Conservation (phyloP, 1,284 basidiomycete species). For the Leccinum griseonigrum region DNA sequence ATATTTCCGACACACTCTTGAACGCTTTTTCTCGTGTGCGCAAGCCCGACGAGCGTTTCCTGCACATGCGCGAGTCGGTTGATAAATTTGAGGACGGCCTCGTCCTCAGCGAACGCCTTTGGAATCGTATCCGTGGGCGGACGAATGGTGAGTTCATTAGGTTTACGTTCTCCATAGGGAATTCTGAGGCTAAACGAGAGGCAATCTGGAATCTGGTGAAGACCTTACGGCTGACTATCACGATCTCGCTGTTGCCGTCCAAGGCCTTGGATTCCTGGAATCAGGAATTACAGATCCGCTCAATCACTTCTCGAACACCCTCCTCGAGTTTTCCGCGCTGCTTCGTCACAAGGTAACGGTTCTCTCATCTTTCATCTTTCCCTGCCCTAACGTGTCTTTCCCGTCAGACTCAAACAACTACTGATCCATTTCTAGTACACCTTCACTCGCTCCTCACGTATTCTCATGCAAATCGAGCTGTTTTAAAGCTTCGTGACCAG, state of each 20-base stretch:
- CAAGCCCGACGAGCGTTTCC: constrained; percentile 95
- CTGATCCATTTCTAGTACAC: constrained; percentile 86
- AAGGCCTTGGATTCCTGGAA: constrained; percentile 96
- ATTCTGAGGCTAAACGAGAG: constrained; percentile 81
- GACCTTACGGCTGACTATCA: constrained; percentile 97
- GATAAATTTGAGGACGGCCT: constrained; percentile 96
- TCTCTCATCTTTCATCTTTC: background rate
- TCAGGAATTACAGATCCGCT: constrained; percentile 96
- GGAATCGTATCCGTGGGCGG: constrained; percentile 70
- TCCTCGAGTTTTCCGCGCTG: constrained; percentile 88
- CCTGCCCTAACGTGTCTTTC: constrained; percentile 4
- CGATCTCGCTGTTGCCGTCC: constrained; percentile 91
- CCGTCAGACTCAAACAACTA: constrained; percentile 75
- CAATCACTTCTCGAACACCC: constrained; percentile 93
- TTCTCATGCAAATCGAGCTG: constrained; percentile 84
- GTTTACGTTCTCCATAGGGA: constrained; percentile 33
- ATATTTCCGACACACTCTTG: constrained; percentile 91
- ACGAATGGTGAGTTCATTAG: constrained; percentile 73
- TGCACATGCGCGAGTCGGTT: constrained; percentile 86
- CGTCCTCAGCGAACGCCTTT: constrained; percentile 76
- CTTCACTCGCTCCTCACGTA: constrained; percentile 89
- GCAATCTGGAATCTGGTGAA: constrained; percentile 73
- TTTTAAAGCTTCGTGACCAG: constrained; percentile 93
- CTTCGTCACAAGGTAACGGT: constrained; percentile 71
- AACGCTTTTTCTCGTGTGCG: constrained; percentile 94